Conservation (phyloP, 192 early-diverging fungal species). For the Backusella tuberculispora region DNA sequence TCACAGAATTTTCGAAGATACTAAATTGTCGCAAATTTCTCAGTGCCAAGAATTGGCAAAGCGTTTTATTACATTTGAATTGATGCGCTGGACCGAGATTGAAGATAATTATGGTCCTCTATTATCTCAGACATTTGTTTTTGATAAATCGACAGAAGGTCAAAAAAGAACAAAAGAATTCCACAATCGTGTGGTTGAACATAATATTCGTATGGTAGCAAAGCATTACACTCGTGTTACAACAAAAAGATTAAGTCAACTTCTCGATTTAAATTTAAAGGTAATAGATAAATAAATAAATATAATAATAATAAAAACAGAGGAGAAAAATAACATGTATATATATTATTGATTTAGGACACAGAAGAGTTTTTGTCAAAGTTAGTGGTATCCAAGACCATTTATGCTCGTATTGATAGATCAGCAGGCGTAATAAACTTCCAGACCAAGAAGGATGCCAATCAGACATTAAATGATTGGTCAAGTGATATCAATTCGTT, state of each 20-base stretch:
- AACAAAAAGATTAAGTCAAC: slow-evolving; percentile 81
- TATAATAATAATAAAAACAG: background rate
- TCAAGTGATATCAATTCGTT: slow-evolving; percentile 86
- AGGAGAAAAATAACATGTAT: background rate
- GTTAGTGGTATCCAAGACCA: slow-evolving; percentile 92
- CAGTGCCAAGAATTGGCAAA: slow-evolving; percentile 75
- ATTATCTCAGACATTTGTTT: slow-evolving; percentile 64
- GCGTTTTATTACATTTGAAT: slow-evolving; percentile 88
- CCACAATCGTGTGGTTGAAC: slow-evolving; percentile 95
- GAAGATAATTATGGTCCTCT: slow-evolving; percentile 85
- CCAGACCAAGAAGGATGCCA: slow-evolving; percentile 80
- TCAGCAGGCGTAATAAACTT: slow-evolving; percentile 91
- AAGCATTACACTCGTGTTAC: slow-evolving; percentile 94
- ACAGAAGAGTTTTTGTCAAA: slow-evolving; percentile 92
- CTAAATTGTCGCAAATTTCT: slow-evolving; percentile 73
- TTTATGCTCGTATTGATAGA: slow-evolving; percentile 95
- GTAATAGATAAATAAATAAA: slow-evolving; percentile 41
- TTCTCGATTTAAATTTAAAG: slow-evolving; percentile 81
- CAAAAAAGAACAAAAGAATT: slow-evolving; percentile 80
- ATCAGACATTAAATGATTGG: slow-evolving; percentile 94
- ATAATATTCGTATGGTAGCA: slow-evolving; percentile 97
- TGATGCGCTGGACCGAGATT: slow-evolving; percentile 95
- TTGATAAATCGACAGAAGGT: slow-evolving; percentile 74
- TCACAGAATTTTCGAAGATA: slow-evolving; percentile 83
- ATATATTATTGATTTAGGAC: slow-evolving; percentile 56